These are phyloP conservation scores for Geotrichum klebahnii DNA, from an alignment of 1,139 yeast species.

Conservation along the genomic window DNA sequence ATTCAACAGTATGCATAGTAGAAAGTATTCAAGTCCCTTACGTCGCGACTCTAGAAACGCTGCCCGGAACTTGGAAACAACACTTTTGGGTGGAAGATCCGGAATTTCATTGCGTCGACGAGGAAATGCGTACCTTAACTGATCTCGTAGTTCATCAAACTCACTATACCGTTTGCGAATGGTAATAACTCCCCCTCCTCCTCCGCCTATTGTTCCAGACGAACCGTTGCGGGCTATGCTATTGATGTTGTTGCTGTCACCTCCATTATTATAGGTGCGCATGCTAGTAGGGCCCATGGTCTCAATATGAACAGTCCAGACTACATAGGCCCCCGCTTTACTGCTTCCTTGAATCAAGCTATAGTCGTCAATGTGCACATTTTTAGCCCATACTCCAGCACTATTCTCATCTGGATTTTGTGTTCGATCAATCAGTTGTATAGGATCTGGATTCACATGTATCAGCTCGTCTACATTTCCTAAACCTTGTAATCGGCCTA, in stretches of 20 bases:
- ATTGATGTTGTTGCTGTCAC: neutral
- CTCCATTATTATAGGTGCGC: too few species aligned
- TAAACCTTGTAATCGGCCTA: slow-evolving; percentile 18
- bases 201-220: neutral
- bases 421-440: slow-evolving; percentile 17
- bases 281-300: slow-evolving; percentile 28
- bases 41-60: slow-evolving; percentile 61
- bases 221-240: neutral
- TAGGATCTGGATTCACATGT: slow-evolving; percentile 15
- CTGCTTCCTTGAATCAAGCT: slow-evolving; percentile 40
- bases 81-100: slow-evolving; percentile 62
- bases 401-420: slow-evolving; percentile 14
- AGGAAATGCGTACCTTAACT: slow-evolving; percentile 44
- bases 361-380: slow-evolving; percentile 42
- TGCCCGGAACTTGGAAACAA: slow-evolving; percentile 49
- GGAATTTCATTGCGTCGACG: slow-evolving; percentile 49
- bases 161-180: slow-evolving; percentile 64
- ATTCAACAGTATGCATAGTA: slow-evolving; percentile 62
- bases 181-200: slow-evolving; percentile 46
- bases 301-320: slow-evolving; percentile 41
- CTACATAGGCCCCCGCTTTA: slow-evolving; percentile 42
- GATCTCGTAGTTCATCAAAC: slow-evolving; percentile 48
- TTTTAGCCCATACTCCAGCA: slow-evolving; percentile 39
- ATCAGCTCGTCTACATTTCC: slow-evolving; percentile 16
- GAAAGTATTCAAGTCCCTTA: slow-evolving; percentile 68